These are phyloP conservation scores for Penstemon davidsonii DNA, from an alignment of 257 asterid species.

Conservation along the genomic window DNA sequence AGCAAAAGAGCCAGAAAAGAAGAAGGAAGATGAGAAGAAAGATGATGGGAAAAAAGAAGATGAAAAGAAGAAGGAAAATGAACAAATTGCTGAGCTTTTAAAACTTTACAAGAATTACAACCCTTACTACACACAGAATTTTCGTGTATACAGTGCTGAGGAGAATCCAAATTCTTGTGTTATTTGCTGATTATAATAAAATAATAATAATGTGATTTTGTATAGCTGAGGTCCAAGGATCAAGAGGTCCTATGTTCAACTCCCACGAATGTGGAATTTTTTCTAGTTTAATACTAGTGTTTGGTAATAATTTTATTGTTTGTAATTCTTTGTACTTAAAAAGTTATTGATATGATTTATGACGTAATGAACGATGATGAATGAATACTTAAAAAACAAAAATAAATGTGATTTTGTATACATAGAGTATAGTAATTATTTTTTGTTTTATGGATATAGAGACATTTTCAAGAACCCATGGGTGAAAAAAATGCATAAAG, in stretches of 20 bases:
- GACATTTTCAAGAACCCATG: neutral
- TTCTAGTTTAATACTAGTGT: too few species aligned
- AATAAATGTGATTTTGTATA: neutral
- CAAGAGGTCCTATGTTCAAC: too few species aligned
- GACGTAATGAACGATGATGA: too few species aligned
- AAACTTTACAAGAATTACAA: conserved; percentile 29
- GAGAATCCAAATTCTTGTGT: conserved; percentile 56
- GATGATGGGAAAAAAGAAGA: conserved; percentile 24
- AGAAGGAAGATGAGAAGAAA: conserved; percentile 34
- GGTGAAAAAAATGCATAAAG: too few species aligned
- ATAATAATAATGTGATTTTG: too few species aligned
- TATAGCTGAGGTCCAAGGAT: too few species aligned
- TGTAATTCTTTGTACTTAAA: too few species aligned
- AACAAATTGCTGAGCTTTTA: conserved; percentile 35
- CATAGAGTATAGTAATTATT: neutral
- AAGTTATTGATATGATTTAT: too few species aligned
- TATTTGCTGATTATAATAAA: conserved; percentile 23
- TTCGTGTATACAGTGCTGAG: conserved; percentile 39
- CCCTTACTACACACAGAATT: conserved; percentile 36
- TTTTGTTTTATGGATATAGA: neutral
- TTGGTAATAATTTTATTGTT: too few species aligned
- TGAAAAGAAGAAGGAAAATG: conserved; percentile 26
- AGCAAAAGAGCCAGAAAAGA: conserved; percentile 52
- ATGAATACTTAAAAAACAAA: too few species aligned
- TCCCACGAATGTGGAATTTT: too few species aligned